A percentile compares a stretch with the other conserved stretches of the same genome.
phyloP scores from a whole-genome alignment of 176 grass and related monocot genomes.

The Poa pratensis region DNA sequence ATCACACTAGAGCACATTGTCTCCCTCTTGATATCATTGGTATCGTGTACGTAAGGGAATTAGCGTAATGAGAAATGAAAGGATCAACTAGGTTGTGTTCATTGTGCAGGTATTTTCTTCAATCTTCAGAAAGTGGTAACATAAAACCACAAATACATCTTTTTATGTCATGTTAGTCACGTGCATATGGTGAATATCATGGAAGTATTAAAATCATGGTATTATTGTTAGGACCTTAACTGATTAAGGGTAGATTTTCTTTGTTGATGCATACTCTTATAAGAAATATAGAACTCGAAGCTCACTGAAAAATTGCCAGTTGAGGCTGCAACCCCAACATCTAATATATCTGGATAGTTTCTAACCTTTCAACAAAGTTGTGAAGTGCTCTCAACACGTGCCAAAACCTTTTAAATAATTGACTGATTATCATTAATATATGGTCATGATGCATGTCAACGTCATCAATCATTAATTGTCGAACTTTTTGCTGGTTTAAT shows the following conservation, averaged over 20 bases:
- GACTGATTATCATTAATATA: not conserved
- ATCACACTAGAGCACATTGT: too few relatives aligned
- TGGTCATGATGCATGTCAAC: not conserved
- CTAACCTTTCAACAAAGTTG: not conserved
- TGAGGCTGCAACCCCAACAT: constrained; percentile 1
- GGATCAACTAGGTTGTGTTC: too few relatives aligned
- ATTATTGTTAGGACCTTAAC: constrained; percentile 1
- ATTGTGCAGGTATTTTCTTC: constrained; percentile 81
- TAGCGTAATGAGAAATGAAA: too few relatives aligned
- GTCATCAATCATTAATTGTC: constrained; percentile 7
- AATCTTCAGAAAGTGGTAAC: constrained; percentile 28
- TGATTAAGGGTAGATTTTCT: not conserved
- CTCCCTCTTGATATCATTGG: too few relatives aligned
- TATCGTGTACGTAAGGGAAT: too few relatives aligned
- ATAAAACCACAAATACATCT: constrained; percentile 15
- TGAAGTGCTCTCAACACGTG: not conserved
- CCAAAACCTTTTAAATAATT: not conserved
- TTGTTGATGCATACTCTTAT: not conserved
- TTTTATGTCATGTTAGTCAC: not conserved
- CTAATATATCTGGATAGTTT: not conserved
- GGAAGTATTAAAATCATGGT: constrained; percentile 7
- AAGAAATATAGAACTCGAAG: not conserved
- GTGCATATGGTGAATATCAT: constrained; percentile 15
- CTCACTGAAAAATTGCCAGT: too few relatives aligned
- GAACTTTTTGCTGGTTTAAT: constrained; percentile 7